phyloP scores from a whole-genome alignment of 116 monocot genomes.

The Iris pallida region DNA sequence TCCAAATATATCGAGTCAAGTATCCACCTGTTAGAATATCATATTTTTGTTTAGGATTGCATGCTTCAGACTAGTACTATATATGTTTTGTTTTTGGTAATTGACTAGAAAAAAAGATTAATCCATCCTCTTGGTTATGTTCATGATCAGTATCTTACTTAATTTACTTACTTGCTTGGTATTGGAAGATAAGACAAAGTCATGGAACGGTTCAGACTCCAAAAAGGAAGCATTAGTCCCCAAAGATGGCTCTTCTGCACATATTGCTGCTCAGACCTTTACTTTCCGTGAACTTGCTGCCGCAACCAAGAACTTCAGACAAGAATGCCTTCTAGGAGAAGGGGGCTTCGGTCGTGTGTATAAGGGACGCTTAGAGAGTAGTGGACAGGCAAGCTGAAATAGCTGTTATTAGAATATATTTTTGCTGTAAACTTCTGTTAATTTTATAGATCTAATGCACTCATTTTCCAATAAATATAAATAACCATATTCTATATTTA shows the following conservation, averaged over 20 bases:
- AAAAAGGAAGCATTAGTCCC: conserved; percentile 17
- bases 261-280: conserved; percentile 30
- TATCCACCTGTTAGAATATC: no score
- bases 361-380: conserved; percentile 19
- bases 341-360: conserved; percentile 35
- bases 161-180: no score
- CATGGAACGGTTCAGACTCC: conserved; percentile 14
- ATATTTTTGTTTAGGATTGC: no score
- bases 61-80: no score
- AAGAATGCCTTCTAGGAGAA: conserved; percentile 27
- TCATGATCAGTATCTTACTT: no score
- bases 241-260: conserved; percentile 27
- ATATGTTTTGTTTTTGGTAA: no score
- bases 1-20: no score
- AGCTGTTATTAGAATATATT: neutral
- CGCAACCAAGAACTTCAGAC: conserved; percentile 26
- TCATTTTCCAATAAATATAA: neutral
- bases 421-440: neutral
- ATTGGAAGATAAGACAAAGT: conserved; percentile 22
- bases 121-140: no score
- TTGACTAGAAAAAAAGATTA: no score
- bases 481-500: no score
- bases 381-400: no score
- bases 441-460: neutral
- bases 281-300: conserved; percentile 30